Base-by-base conservation (phyloP, 306 rosid species). In the Ziziphus jujuba region DNA sequence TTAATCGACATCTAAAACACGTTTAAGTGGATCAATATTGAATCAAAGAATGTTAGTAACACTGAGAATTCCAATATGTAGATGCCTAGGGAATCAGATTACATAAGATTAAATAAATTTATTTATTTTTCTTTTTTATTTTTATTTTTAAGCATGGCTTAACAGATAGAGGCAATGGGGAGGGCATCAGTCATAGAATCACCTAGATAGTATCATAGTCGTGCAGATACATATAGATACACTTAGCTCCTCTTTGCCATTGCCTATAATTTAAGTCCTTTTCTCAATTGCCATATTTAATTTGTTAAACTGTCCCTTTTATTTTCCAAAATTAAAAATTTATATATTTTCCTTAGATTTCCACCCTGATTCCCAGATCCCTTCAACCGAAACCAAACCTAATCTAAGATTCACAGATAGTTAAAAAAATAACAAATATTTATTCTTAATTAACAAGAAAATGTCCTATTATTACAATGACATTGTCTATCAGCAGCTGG, bases 401-500 rank as follows among this genome's bases (percentile, higher is more conserved):
- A 55, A 55, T 55, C 31, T 55, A 55, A 22, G 59, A 22, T 55
- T 25, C 59, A 55, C 59, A 55, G 59, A 35, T 21, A 55, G 10
- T 22, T 9, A 55, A n/a, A n/a, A 12, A 8, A 55, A 1, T 5
- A 55, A 51, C 4, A 60, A 2, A n/a, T 34, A 5, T 59, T 34
- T 59, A 16, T 19, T 22, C 35, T 35, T 14, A 34, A 11, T 10
- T n/a, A 47, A 20, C 11, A 40, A 21, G 54, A 53, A 8, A 54
- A 67, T 2, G 2, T 52, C 25, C 24, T 12, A 16, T n/a, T 21
- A 52, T 36, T 17, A 19, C 59, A 61, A 59, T 15, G 19, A 45
- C 79, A 71, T 82, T 75, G 87, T 80, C 34, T 53, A 21, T 48
- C 45, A 40, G 15, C 45, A 72, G 77, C 54, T 78, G 87, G 87